Base-by-base conservation (phyloP, 805 yeast genomes). In the Ogataea haglerorum region DNA sequence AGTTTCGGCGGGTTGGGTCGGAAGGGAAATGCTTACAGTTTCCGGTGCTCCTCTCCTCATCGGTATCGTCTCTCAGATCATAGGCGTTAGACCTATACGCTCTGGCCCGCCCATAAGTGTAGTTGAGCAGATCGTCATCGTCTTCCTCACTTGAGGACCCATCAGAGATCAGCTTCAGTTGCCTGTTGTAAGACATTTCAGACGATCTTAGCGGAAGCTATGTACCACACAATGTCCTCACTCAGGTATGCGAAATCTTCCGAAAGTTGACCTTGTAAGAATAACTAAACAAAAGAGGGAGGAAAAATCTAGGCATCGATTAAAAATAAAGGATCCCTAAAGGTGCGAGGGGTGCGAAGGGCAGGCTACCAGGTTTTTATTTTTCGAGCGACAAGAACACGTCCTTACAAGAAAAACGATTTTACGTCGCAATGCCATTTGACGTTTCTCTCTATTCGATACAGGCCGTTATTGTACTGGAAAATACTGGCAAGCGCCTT, bases 401-500 rank as follows among this genome's bases (percentile, higher is more conserved):
- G 42, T 38, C 34, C 37, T 17, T 26, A 24, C 21, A 24, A 22
- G 27, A 26, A 22, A 34, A 27, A 34, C 32, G 27, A 33, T 14
- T 33, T 34, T 2, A 19, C 7, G 25, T 21, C 31, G 42, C 16
- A 24, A 54, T 60, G 63, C 46, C 55, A 10, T 43, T 58, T 21
- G 54, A 60, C 37, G 57, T 58, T 23, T 82, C 95, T 7, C 72
- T 93, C 44, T 90, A 91, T 69, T 73, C 96, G 6, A 80, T 91
- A 37, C 75, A 84, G 28, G 93, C 96, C 4, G 71, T 85, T 31
- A 65, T 91, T 51, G 76, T 93, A 50, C 75, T 93, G 51, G 97
- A 90, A 62, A 76, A 70, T 53, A 83, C 82, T 41, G 96, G 95
- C 12, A 74, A 79, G 41, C 71, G 98, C 53, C 66, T 93, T 29